phyloP scores from a whole-genome alignment of 768 basidiomycete genomes.

The Boletus rex-veris region DNA sequence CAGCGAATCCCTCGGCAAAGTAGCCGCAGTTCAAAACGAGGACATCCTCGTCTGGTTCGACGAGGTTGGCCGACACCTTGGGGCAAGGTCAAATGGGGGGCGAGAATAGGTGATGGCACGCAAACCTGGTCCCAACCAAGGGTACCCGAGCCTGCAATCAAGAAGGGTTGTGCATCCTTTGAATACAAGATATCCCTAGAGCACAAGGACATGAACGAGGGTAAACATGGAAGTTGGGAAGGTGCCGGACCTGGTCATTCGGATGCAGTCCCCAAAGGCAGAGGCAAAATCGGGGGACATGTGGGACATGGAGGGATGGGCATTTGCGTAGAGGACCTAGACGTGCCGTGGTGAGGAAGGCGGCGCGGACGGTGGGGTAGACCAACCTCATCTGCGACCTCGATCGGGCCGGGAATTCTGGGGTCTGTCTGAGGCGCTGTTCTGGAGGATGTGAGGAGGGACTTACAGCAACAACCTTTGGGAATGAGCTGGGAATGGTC shows the following conservation, averaged over 20 bases:
- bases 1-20: conserved; percentile 88
- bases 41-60: conserved; percentile 74
- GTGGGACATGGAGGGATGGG: conserved; percentile 87
- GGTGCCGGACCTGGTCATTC: conserved; percentile 62
- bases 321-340: conserved; percentile 89
- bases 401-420: conserved; percentile 65
- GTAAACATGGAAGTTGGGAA: not conserved
- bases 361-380: not conserved
- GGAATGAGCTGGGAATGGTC: conserved; percentile 20
- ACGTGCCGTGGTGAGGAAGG: not conserved
- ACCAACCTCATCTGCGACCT: conserved; percentile 57
- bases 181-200: conserved; percentile 74
- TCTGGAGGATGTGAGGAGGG: not conserved
- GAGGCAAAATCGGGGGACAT: conserved; percentile 85
- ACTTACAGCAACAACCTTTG: conserved; percentile 49
- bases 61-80: conserved; percentile 84
- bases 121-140: conserved; percentile 93
- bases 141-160: conserved; percentile 93
- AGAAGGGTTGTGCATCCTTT: conserved; percentile 78
- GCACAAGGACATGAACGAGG: not conserved
- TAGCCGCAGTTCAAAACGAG: conserved; percentile 90
- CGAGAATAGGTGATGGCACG: not conserved
- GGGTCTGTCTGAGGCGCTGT: not conserved
- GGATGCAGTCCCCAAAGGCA: conserved; percentile 84
- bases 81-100: conserved; percentile 3